phyloP scores from a whole-genome alignment of 2,329 filamentous ascomycete genomes.

The Arthrobotrys iridis region DNA sequence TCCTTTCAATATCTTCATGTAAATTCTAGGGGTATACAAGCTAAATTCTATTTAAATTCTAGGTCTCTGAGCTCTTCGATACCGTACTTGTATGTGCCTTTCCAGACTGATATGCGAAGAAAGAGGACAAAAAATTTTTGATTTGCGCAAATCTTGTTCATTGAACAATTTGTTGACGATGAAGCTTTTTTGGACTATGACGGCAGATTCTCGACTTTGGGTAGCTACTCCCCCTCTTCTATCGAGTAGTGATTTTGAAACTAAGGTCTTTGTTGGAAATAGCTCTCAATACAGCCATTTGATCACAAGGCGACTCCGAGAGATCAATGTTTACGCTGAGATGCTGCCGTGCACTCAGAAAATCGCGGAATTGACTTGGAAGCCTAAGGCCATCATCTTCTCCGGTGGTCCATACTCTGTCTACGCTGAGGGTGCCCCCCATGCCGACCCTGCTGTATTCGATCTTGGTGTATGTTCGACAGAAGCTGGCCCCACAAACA shows the following conservation, averaged over 20 bases:
- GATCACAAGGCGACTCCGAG: conserved; percentile 77
- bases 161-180: conserved; percentile 41
- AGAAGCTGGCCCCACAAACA: conserved; percentile 63
- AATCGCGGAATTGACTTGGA: conserved; percentile 77
- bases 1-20: not conserved
- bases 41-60: conserved; percentile 4
- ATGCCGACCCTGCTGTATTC: conserved; percentile 83
- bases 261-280: not conserved
- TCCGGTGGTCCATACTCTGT: conserved; percentile 79
- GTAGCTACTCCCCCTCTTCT: conserved; percentile 33
- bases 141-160: not conserved
- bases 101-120: not conserved
- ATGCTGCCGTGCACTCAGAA: conserved; percentile 89
- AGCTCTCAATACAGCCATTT: conserved; percentile 76
- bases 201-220: conserved; percentile 58
- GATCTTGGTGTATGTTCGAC: conserved; percentile 70
- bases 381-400: conserved; percentile 84
- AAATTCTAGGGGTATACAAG: not conserved
- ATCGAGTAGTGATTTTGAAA: not conserved
- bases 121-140: no score
- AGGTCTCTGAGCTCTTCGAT: conserved; percentile 58
- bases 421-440: conserved; percentile 79
- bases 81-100: conserved; percentile 57
- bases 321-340: conserved; percentile 84
- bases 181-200: conserved; percentile 3